A percentile compares a stretch with the other conserved stretches of the same genome.
Conservation (phyloP, 75 land plant species). For the Picea sitchensis region DNA sequence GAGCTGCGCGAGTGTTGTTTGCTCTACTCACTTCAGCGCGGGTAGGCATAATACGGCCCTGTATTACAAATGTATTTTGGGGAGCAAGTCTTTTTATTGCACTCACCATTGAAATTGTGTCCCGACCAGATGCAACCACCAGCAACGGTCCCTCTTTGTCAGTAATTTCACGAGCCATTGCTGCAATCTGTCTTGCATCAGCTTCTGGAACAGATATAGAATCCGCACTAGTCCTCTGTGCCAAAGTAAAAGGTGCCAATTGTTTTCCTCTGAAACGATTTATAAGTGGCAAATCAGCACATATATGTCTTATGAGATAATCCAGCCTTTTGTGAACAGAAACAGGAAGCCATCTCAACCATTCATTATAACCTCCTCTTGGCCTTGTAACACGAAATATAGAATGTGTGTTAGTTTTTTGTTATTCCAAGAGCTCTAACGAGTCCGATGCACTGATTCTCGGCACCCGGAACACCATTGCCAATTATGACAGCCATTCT, state of each 20-base stretch:
- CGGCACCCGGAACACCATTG: constrained; percentile 81
- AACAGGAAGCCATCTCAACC: constrained; percentile 91
- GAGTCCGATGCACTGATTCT: constrained; percentile 85
- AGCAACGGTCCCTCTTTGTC: constrained; percentile 82
- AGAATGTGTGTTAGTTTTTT: too few species aligned
- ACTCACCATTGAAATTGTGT: constrained; percentile 80
- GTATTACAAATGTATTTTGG: constrained; percentile 86
- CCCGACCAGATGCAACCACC: constrained; percentile 96
- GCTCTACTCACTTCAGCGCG: too few species aligned
- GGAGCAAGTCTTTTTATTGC: constrained; percentile 77
- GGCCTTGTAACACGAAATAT: constrained; percentile 84
- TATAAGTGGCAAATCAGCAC: constrained; percentile 30
- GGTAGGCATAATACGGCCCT: constrained; percentile 24
- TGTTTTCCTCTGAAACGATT: constrained; percentile 15
- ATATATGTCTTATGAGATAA: constrained; percentile 40
- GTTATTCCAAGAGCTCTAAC: constrained; percentile 81
- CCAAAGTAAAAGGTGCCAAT: constrained; percentile 15
- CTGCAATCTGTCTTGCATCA: constrained; percentile 71
- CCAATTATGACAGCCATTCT: constrained; percentile 87
- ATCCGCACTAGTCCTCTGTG: constrained; percentile 36
- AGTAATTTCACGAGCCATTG: constrained; percentile 58
- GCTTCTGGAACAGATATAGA: constrained; percentile 74
- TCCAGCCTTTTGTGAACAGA: constrained; percentile 70
- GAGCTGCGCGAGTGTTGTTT: too few species aligned
- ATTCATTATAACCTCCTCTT: constrained; percentile 76